phyloP scores from a whole-genome alignment of 2,329 filamentous ascomycete genomes.

The Pestalotiopsis sp. region DNA sequence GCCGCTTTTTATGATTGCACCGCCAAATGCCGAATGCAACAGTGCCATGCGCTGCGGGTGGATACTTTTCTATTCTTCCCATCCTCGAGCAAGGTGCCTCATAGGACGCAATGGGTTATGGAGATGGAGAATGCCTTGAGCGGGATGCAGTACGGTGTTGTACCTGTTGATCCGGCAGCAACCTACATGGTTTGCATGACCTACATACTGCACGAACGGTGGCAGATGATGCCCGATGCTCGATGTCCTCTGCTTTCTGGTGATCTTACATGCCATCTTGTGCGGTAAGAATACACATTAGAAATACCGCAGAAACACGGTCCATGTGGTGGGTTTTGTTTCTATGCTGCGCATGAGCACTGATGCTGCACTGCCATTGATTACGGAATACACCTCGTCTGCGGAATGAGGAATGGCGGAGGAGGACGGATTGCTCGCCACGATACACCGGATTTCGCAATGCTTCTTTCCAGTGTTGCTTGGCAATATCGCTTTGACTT shows the following conservation, averaged over 20 bases:
- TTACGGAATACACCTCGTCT: background rate
- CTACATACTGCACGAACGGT: background rate
- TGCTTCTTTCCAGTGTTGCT: background rate
- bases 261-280: background rate
- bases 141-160: background rate
- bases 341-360: background rate
- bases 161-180: background rate
- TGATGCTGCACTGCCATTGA: background rate
- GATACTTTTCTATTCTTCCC: background rate
- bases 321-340: background rate
- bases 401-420: background rate
- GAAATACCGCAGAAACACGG: background rate
- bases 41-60: constrained; percentile 1
- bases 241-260: background rate
- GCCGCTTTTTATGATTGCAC: background rate
- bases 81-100: background rate
- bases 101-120: background rate
- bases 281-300: background rate
- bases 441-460: background rate
- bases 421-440: background rate
- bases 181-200: background rate
- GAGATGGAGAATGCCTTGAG: background rate
- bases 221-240: no score
- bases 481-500: background rate
- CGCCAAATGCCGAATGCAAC: background rate